Conservation (phyloP, 768 basidiomycete genomes). For the Pulveroboletus sp. region DNA sequence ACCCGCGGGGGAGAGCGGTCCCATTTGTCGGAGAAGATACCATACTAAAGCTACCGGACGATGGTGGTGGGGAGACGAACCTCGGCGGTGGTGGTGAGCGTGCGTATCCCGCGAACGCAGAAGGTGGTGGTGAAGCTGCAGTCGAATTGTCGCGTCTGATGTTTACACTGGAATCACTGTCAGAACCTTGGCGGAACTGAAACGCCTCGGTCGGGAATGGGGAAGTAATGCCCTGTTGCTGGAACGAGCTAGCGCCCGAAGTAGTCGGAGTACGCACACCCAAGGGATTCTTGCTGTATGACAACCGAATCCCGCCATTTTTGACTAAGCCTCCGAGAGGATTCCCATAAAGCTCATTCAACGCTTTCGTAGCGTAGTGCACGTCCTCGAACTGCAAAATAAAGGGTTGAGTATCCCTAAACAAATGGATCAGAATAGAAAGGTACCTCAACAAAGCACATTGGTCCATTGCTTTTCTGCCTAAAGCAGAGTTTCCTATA, state of each 20-base stretch:
- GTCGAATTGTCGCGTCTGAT: slow-evolving; percentile 25
- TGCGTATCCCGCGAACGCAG: slow-evolving; percentile 27
- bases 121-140: slow-evolving; percentile 23
- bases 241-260: slow-evolving; percentile 30
- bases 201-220: slow-evolving; percentile 29
- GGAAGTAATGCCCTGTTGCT: slow-evolving; percentile 27
- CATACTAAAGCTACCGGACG: slow-evolving; percentile 29
- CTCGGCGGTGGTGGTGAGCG: slow-evolving; percentile 35
- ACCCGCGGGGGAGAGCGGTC: slow-evolving; percentile 26
- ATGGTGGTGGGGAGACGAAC: slow-evolving; percentile 33
- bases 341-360: slow-evolving; percentile 88
- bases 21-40: slow-evolving; percentile 27
- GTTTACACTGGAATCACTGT: slow-evolving; percentile 21
- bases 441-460: slow-evolving; percentile 97
- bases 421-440: neutral
- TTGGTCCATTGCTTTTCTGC: slow-evolving; percentile 96
- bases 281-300: slow-evolving; percentile 98
- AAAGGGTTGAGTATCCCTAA: slow-evolving; percentile 1
- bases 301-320: slow-evolving; percentile 92
- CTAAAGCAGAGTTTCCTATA: slow-evolving; percentile 92
- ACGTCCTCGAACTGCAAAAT: slow-evolving; percentile 86
- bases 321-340: slow-evolving; percentile 91
- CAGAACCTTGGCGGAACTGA: slow-evolving; percentile 31
- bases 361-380: slow-evolving; percentile 75
- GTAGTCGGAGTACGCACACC: slow-evolving; percentile 83